Percentiles rank a stretch among this genome's conserved stretches.
phyloP scores from a whole-genome alignment of 805 yeast species.

The Candida coleopterorum region DNA sequence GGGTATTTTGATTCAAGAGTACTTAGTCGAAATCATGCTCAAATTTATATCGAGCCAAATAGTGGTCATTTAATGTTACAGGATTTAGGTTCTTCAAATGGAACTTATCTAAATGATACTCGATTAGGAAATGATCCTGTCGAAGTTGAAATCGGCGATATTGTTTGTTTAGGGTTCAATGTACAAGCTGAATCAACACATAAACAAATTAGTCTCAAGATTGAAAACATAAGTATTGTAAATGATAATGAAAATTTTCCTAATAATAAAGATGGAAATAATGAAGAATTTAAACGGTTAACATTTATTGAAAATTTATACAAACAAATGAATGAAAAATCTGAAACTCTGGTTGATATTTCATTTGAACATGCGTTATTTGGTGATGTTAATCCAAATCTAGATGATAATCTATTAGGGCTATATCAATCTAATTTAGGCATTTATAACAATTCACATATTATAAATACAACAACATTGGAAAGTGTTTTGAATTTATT shows the following conservation, averaged over 20 bases:
- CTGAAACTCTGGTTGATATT: conserved; percentile 1
- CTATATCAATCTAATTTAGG: conserved; percentile 48
- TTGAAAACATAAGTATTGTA: conserved; percentile 66
- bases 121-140: conserved; percentile 60
- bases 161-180: conserved; percentile 91
- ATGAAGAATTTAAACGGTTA: conserved; percentile 30
- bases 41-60: conserved; percentile 64
- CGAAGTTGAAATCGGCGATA: conserved; percentile 72
- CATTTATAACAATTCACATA: conserved; percentile 53
- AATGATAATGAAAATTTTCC: conserved; percentile 6
- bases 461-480: conserved; percentile 52
- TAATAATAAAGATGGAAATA: conserved; percentile 12
- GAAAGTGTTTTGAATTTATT: conserved; percentile 53
- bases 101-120: conserved; percentile 81
- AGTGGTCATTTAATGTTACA: conserved; percentile 67
- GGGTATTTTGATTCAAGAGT: conserved; percentile 95
- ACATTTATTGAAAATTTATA: conserved; percentile 32
- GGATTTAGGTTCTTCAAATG: conserved; percentile 90
- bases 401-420: conserved; percentile 50
- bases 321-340: conserved; percentile 17
- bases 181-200: conserved; percentile 67
- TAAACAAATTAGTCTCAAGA: conserved; percentile 78
- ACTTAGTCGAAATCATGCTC: conserved; percentile 90
- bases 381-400: conserved; percentile 48
- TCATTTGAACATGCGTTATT: conserved; percentile 58